Conservation (phyloP, 139 green algal species). For the Edaphochlamys debaryana region DNA sequence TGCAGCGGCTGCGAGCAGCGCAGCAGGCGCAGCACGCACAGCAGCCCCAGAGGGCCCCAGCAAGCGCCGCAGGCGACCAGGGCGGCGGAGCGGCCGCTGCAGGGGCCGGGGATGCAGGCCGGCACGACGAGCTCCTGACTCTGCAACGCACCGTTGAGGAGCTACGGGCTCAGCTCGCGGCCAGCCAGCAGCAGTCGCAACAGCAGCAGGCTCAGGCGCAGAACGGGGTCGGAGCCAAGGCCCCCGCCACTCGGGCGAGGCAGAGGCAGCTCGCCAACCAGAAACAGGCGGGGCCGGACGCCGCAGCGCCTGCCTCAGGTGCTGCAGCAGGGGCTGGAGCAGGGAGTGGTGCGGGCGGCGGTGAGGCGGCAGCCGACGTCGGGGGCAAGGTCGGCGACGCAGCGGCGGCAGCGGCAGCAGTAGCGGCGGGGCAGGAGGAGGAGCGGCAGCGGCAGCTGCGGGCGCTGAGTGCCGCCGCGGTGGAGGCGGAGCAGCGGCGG, state of each 20-base stretch:
- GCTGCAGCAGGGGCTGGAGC: too few relatives aligned
- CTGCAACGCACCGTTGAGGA: not conserved
- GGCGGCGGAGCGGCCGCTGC: not conserved
- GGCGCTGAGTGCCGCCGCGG: not conserved
- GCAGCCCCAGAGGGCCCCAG: not conserved
- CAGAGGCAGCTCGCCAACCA: too few relatives aligned
- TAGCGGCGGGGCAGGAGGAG: not conserved
- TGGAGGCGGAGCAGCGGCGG: not conserved
- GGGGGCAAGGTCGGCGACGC: not conserved
- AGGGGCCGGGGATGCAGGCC: too few relatives aligned
- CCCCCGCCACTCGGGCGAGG: too few relatives aligned
- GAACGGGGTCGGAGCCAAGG: not conserved
- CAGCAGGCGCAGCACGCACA: not conserved
- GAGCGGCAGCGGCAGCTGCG: not conserved
- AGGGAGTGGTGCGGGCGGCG: not conserved
- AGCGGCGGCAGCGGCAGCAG: not conserved
- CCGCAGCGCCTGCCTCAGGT: too few relatives aligned
- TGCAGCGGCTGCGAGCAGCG: not conserved
- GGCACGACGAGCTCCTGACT: not conserved
- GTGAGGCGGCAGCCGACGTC: not conserved
- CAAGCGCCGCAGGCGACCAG: not conserved
- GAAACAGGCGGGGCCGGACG: too few relatives aligned
- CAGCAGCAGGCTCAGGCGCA: not conserved
- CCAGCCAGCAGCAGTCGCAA: not conserved
- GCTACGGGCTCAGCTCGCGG: conserved; percentile 1